Evolutionary conservation across 2,329 filamentous ascomycete genomes (phyloP), one percentile per base, ranked within the genome.

Genomic region (Aureobasidium pullulans): DNA sequence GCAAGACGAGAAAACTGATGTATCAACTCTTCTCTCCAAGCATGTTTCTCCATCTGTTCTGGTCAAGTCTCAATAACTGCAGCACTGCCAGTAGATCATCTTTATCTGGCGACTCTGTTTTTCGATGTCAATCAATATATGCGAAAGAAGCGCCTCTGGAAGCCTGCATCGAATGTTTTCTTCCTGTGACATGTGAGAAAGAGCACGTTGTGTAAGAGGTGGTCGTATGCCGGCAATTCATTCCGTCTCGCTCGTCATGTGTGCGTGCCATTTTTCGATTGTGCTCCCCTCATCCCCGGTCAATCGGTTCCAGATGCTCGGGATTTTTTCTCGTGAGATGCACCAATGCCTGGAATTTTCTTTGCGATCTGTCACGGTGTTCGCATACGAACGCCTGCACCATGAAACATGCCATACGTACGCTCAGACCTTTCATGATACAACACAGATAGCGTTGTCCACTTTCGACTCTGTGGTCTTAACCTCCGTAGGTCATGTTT

Each of bases 71-170:
- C 11, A 11, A 39, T 1, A 29, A 39, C 28, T 7, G 46, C 10
- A 7, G 28, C 23, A 31, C 23, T 31, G 43, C n/a, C 15, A 23
- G 23, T 23, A 16, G n/a, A 8, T 47, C 9, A 13, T 36, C 13
- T 6, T 32, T 23, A 5, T 39, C 11, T n/a, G 15, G 23, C 28
- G 23, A 11, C 13, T 52, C 15, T 31, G 3, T 10, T 6, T 19
- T 19, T 13, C 23, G 7, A 23, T 54, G 39, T 36, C 16, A 9
- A 43, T 8, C 29, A 36, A 37, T 43, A 3, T 54, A 54, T 42
- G 23, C 50, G 39, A 34, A 43, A 44, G 50, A 54, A 54, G 49
- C 39, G 29, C 39, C 50, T 34, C 29, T 43, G 50, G 50, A 54
- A 54, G 50, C 39, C 50, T 54, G 39, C 50, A 54, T 43, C 39